Percentiles rank a stretch among this genome's conserved stretches.
phyloP scores from a whole-genome alignment of 2,329 filamentous ascomycete species.

The Aspergillus ochraceus region DNA sequence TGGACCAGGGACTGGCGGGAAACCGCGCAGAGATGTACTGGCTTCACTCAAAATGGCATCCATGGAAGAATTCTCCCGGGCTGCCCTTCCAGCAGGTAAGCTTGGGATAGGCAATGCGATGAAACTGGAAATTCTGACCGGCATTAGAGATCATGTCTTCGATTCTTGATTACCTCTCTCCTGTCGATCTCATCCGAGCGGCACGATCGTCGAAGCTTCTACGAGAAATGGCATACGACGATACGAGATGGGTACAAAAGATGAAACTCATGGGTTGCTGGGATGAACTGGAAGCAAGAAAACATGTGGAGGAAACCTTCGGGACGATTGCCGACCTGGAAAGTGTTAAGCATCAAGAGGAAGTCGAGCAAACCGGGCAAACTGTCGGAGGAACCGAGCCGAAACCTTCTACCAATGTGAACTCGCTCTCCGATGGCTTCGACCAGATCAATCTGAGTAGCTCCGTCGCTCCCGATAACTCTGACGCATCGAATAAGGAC shows the following conservation, averaged over 20 bases:
- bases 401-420: conserved; percentile 20
- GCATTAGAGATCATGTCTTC: conserved; percentile 75
- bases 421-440: conserved; percentile 67
- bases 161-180: conserved; percentile 85
- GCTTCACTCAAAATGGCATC: conserved; percentile 76
- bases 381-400: conserved; percentile 18
- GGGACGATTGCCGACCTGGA: conserved; percentile 30
- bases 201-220: conserved; percentile 81
- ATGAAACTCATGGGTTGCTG: conserved; percentile 86
- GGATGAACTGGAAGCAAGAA: conserved; percentile 84
- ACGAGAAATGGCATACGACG: conserved; percentile 98
- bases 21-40: conserved; percentile 59
- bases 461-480: conserved; percentile 29
- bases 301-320: conserved; percentile 70
- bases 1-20: conserved; percentile 32
- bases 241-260: conserved; percentile 88
- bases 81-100: conserved; percentile 78
- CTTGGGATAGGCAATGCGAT: background rate
- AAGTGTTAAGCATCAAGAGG: conserved; percentile 28
- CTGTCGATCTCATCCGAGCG: conserved; percentile 80
- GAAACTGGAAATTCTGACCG: conserved; percentile 21
- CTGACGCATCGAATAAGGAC: conserved; percentile 55
- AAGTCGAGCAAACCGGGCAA: conserved; percentile 15
- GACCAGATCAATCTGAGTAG: conserved; percentile 67
- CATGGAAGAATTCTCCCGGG: conserved; percentile 71